A percentile compares a stretch with the other conserved stretches of the same genome.
Evolutionary conservation across 2,329 filamentous ascomycete species (phyloP).

Genomic region (Aaosphaeria pasadenensis): DNA sequence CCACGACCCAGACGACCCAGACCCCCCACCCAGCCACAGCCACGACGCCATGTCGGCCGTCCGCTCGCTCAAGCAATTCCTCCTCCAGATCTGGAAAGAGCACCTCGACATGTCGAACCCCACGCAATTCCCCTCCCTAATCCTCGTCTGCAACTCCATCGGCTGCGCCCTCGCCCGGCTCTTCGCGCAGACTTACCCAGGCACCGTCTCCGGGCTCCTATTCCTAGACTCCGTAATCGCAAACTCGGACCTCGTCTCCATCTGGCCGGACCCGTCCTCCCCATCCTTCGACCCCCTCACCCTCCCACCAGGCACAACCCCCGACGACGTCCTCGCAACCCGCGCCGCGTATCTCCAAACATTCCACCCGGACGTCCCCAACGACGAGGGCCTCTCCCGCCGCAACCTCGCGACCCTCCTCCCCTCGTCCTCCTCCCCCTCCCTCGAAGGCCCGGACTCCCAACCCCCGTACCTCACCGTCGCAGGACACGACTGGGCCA

Average conservation of each 20-base stretch:
- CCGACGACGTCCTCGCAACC: conserved; percentile 33
- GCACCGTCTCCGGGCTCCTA: conserved; percentile 46
- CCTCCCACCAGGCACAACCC: conserved; percentile 41
- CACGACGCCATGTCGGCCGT: conserved; percentile 48
- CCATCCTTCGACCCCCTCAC: conserved; percentile 41
- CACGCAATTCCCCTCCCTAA: conserved; percentile 24
- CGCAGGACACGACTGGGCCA: conserved; percentile 53
- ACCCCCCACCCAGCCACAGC: conserved; percentile 39
- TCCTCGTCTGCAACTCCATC: conserved; percentile 54
- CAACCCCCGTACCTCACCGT: conserved; percentile 46
- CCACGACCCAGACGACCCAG: conserved; percentile 39
- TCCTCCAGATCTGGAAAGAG: conserved; percentile 37
- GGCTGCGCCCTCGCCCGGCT: conserved; percentile 53
- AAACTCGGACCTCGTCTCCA: conserved; percentile 53
- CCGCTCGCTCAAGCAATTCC: conserved; percentile 45
- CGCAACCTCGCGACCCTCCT: conserved; percentile 43
- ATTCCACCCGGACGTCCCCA: conserved; percentile 52
- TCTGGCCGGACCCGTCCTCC: conserved; percentile 56
- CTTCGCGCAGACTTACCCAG: conserved; percentile 48
- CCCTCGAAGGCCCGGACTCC: conserved; percentile 36
- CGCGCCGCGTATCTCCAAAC: conserved; percentile 35
- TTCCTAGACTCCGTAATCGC: conserved; percentile 59
- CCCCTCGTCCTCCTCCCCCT: conserved; percentile 43
- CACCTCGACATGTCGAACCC: conserved; percentile 34
- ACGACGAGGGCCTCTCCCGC: conserved; percentile 51